Evolutionary conservation across 2,329 filamentous ascomycete species (phyloP).

Genomic region (Colletotrichum horii): DNA sequence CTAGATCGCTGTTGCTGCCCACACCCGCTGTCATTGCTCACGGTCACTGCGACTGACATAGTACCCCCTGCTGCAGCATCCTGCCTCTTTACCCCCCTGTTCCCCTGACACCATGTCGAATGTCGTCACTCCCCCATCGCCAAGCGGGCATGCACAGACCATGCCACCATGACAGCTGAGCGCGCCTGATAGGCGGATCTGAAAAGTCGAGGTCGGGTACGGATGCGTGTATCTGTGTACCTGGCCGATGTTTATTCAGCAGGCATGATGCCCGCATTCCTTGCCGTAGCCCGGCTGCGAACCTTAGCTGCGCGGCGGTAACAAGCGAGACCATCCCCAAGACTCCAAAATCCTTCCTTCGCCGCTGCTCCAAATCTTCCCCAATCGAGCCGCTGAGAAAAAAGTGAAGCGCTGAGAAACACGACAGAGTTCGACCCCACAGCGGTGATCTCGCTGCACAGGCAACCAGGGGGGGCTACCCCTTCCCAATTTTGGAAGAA

Average conservation of each 20-base stretch:
- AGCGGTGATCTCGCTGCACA: conserved; percentile 4
- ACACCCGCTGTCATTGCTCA: not conserved
- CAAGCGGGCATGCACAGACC: conserved; percentile 1
- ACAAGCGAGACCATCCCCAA: not conserved
- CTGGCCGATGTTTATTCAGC: not conserved
- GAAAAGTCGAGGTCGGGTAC: not conserved
- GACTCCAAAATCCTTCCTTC: not conserved
- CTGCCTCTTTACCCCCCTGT: not conserved
- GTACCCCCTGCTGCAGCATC: not conserved
- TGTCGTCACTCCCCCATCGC: conserved; percentile 16
- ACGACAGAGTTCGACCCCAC: not conserved
- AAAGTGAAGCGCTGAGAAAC: not conserved
- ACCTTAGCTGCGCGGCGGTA: not conserved
- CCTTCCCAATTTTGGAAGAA: not conserved
- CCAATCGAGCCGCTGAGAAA: not conserved
- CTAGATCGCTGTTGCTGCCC: too few relatives aligned
- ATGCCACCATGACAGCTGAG: not conserved
- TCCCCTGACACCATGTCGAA: not conserved
- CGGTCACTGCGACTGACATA: not conserved
- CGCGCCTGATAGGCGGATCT: not conserved
- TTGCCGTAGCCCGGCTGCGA: not conserved
- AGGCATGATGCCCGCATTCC: conserved; percentile 20
- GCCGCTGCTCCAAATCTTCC: not conserved
- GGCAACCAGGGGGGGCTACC: not conserved
- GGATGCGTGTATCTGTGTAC: not conserved